These are phyloP conservation scores for Zygosaccharomyces gambellarensis DNA, from an alignment of 805 yeast species.

Conservation along the genomic window DNA sequence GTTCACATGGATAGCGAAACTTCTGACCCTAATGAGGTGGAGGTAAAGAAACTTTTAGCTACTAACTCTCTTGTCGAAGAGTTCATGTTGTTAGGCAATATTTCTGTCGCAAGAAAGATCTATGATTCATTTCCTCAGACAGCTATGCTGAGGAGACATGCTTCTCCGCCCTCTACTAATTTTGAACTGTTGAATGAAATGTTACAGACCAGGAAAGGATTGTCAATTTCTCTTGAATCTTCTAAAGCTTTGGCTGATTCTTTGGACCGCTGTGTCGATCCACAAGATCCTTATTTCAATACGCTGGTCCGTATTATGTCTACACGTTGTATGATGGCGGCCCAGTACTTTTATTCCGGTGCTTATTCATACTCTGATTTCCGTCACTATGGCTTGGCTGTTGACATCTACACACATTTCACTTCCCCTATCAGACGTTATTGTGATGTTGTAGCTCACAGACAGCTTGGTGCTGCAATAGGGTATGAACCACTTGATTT, in stretches of 20 bases:
- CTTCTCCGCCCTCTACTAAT: slow-evolving; percentile 92
- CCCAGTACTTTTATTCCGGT: slow-evolving; percentile 93
- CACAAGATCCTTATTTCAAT: slow-evolving; percentile 83
- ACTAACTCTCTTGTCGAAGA: slow-evolving; percentile 97
- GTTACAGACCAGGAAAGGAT: slow-evolving; percentile 71
- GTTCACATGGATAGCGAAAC: slow-evolving; percentile 97
- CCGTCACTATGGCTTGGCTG: slow-evolving; percentile 95
- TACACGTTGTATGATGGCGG: slow-evolving; percentile 98
- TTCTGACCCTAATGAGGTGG: slow-evolving; percentile 93
- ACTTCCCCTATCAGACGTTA: slow-evolving; percentile 97
- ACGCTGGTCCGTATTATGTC: slow-evolving; percentile 94
- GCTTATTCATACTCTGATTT: slow-evolving; percentile 85
- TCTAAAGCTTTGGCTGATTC: slow-evolving; percentile 93
- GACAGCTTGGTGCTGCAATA: slow-evolving; percentile 97
- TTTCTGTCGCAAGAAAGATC: slow-evolving; percentile 89
- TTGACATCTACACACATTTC: slow-evolving; percentile 95
- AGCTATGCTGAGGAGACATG: slow-evolving; percentile 97
- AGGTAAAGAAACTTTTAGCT: slow-evolving; percentile 77
- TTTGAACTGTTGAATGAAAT: slow-evolving; percentile 87
- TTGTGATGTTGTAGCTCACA: slow-evolving; percentile 95
- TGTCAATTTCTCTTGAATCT: slow-evolving; percentile 73
- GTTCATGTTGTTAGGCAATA: slow-evolving; percentile 95
- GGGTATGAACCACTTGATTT: slow-evolving; percentile 82
- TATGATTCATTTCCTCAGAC: slow-evolving; percentile 94
- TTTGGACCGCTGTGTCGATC: slow-evolving; percentile 79